Evolutionary conservation across 169 alveolate species (phyloP).

Genomic region (Eimeria praecox): DNA sequence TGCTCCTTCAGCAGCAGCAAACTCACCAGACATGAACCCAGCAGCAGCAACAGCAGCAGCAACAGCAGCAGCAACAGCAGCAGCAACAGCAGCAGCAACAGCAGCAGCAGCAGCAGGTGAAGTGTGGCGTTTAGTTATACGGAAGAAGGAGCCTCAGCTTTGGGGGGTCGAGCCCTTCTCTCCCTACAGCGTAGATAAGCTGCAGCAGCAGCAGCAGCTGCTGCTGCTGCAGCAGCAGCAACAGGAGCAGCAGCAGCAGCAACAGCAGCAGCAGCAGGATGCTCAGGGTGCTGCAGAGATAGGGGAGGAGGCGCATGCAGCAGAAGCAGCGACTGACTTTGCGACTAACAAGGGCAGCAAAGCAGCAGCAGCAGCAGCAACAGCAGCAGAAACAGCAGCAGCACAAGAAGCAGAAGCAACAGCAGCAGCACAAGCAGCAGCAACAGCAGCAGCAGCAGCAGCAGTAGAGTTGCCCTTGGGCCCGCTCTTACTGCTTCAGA

Average conservation of each 20-base stretch:
- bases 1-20: not conserved
- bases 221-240: not conserved
- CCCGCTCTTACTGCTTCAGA: conserved; percentile 9
- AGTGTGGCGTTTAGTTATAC: not conserved
- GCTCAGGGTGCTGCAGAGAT: not conserved
- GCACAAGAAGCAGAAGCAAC: not conserved
- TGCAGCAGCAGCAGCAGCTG: not conserved
- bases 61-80: not conserved
- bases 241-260: not conserved
- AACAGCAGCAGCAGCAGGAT: not conserved
- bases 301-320: not conserved
- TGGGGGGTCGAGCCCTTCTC: not conserved
- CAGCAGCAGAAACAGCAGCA: not conserved
- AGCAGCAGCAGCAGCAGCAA: not conserved
- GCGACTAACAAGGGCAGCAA: not conserved
- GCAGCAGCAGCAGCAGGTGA: not conserved
- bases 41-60: not conserved
- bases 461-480: not conserved
- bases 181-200: not conserved
- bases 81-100: conserved; percentile 3
- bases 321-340: conserved; percentile 1
- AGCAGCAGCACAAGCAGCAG: not conserved
- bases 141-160: not conserved
- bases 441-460: not conserved
- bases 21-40: not conserved